Evolutionary conservation across 1,284 basidiomycete species (phyloP).

Genomic region (Puccinia horiana): DNA sequence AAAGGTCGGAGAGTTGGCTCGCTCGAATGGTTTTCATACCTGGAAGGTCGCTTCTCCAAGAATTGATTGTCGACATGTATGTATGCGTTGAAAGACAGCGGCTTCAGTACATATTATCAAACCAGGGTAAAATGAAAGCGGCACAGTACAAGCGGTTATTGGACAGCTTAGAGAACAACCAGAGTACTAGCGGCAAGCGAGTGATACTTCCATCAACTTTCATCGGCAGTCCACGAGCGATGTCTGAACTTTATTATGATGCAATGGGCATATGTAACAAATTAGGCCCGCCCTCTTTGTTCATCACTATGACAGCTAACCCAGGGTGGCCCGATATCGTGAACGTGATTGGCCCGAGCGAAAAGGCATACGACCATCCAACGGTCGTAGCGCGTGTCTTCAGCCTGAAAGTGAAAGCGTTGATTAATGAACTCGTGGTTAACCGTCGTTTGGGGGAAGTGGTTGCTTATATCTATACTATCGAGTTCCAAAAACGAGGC

Average conservation of each 20-base stretch:
- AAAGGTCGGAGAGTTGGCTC: background rate
- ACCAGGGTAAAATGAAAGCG: conserved; percentile 1
- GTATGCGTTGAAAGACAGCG: background rate
- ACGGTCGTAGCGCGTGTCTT: conserved; percentile 12
- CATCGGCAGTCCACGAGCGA: conserved; percentile 58
- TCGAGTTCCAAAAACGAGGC: too few relatives aligned
- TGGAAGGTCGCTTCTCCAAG: background rate
- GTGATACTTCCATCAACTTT: conserved; percentile 60
- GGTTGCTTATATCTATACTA: background rate
- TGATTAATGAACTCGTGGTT: background rate
- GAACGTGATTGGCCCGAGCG: too few relatives aligned
- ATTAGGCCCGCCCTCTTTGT: too few relatives aligned
- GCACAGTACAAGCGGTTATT: background rate
- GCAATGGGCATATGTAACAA: conserved; percentile 58
- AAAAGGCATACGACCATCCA: background rate
- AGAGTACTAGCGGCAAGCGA: conserved; percentile 30
- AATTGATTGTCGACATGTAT: conserved; percentile 13
- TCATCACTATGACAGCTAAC: too few relatives aligned
- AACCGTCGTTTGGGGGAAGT: background rate
- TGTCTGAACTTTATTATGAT: conserved; percentile 59
- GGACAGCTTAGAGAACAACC: background rate
- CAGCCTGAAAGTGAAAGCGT: background rate
- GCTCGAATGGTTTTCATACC: conserved; percentile 19
- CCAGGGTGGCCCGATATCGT: too few relatives aligned
- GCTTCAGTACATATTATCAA: background rate